A percentile compares a stretch with the other conserved stretches of the same genome.
Conservation (phyloP, 2,329 filamentous ascomycete genomes). For the Akanthomyces lecanii region DNA sequence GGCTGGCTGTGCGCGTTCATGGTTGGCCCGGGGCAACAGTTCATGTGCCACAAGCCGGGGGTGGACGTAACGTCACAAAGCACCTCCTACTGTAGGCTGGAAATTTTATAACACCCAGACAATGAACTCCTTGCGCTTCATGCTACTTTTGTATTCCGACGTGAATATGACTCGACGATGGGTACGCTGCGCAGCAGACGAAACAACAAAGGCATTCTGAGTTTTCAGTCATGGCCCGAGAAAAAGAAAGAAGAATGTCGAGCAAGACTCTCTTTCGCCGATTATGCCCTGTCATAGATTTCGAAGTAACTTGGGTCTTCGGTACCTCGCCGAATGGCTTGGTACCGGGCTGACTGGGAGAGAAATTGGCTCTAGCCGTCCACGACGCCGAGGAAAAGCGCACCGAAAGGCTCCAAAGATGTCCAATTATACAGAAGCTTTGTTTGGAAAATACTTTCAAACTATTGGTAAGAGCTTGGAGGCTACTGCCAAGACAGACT, state of each 20-base stretch:
- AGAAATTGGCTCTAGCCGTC: neutral
- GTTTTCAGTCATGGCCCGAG: neutral
- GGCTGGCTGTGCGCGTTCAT: neutral
- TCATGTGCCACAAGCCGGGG: neutral
- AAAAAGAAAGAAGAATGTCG: too few relatives aligned
- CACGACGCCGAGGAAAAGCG: neutral
- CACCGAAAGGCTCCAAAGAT: neutral
- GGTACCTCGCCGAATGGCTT: neutral
- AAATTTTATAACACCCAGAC: neutral
- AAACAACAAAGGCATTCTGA: neutral
- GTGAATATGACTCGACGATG: neutral
- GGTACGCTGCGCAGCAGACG: neutral
- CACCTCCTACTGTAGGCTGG: neutral
- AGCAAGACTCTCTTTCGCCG: too few relatives aligned
- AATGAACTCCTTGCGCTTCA: neutral
- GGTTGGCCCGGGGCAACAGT: slow-evolving; percentile 9
- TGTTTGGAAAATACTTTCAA: neutral
- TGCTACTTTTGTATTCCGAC: neutral
- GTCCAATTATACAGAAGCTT: neutral
- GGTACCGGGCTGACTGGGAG: neutral
- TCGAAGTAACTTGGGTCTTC: neutral
- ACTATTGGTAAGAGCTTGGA: neutral
- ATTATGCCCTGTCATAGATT: neutral
- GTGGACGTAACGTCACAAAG: slow-evolving; percentile 14
- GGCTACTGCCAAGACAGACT: neutral